Conservation (phyloP, 2,329 filamentous ascomycete genomes). For the Immersiporthe knoxdaviesiana region DNA sequence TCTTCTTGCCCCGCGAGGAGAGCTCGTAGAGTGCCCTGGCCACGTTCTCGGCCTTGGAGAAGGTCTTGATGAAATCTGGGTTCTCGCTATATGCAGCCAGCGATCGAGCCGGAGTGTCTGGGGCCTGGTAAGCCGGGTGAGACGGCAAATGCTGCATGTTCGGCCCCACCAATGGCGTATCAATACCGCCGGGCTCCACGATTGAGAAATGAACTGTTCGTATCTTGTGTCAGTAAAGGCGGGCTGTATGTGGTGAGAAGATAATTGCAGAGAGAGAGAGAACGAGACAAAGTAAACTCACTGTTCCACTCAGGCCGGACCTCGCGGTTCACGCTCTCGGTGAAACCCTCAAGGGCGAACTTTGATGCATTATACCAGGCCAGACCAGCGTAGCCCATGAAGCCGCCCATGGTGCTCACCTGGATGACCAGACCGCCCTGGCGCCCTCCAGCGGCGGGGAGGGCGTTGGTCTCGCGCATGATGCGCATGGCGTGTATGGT, state of each 20-base stretch:
- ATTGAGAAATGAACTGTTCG: constrained; percentile 44
- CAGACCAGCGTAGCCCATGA: constrained; percentile 39
- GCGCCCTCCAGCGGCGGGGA: constrained; percentile 29
- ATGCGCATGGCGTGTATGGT: constrained; percentile 36
- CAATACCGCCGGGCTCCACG: constrained; percentile 47
- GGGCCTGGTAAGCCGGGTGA: constrained; percentile 44
- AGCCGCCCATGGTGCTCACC: constrained; percentile 56
- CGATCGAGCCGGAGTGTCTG: constrained; percentile 39
- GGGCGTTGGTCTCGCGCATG: constrained; percentile 36
- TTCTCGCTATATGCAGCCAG: constrained; percentile 37
- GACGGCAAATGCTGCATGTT: constrained; percentile 40
- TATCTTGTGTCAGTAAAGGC: not conserved
- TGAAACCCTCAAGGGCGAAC: constrained; percentile 52
- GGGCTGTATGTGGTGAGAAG: not conserved
- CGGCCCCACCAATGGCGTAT: constrained; percentile 41
- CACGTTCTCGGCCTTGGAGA: constrained; percentile 40
- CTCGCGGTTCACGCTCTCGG: constrained; percentile 50
- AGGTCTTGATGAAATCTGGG: constrained; percentile 35
- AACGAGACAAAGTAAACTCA: constrained; percentile 31
- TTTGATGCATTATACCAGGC: constrained; percentile 48
- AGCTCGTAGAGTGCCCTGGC: constrained; percentile 43
- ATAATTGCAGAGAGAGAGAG: too few species aligned
- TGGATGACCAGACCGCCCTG: constrained; percentile 58
- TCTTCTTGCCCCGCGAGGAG: constrained; percentile 38
- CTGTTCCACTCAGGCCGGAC: constrained; percentile 47